A percentile compares a stretch with the other conserved stretches of the same genome.
These are phyloP conservation scores for Rubia yunnanensis DNA, from an alignment of 257 asterid genomes.

Conservation along the genomic window DNA sequence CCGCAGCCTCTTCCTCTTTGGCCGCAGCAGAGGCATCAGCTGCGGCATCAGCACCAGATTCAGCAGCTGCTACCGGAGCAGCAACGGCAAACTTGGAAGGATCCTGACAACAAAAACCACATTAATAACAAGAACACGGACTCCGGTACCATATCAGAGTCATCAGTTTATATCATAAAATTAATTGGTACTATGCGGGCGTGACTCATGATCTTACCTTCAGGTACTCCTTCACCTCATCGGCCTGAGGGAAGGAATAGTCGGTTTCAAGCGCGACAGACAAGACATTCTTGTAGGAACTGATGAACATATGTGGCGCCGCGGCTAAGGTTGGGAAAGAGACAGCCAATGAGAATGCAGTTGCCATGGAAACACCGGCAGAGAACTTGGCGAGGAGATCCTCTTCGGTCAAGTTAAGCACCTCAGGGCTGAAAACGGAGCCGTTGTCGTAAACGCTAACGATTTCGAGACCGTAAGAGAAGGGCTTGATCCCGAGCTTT, in stretches of 20 bases:
- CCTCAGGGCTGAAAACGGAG: constrained; percentile 82
- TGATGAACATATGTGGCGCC: constrained; percentile 84
- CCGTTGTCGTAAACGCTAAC: constrained; percentile 71
- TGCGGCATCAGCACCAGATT: constrained; percentile 25
- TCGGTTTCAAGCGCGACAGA: constrained; percentile 66
- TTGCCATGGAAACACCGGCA: constrained; percentile 63
- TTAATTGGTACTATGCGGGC: too few species aligned
- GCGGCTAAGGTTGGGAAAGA: constrained; percentile 88
- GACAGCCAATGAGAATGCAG: constrained; percentile 59
- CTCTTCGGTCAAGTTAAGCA: constrained; percentile 77
- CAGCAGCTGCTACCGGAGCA: constrained; percentile 43
- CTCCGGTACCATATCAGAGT: background rate
- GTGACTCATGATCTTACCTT: too few species aligned
- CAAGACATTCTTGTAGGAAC: constrained; percentile 71
- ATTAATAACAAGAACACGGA: background rate
- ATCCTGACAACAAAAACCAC: constrained; percentile 28
- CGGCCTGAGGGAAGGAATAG: constrained; percentile 83
- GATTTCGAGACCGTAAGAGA: constrained; percentile 81
- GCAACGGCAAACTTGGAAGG: constrained; percentile 79
- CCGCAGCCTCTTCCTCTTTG: constrained; percentile 61
- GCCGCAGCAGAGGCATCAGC: constrained; percentile 51
- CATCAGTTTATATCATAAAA: too few species aligned
- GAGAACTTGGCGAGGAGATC: constrained; percentile 75
- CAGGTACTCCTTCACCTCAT: constrained; percentile 80
- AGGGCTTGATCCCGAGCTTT: constrained; percentile 89